phyloP scores from a whole-genome alignment of 2,329 filamentous ascomycete genomes.

The Stemphylium lycopersici region DNA sequence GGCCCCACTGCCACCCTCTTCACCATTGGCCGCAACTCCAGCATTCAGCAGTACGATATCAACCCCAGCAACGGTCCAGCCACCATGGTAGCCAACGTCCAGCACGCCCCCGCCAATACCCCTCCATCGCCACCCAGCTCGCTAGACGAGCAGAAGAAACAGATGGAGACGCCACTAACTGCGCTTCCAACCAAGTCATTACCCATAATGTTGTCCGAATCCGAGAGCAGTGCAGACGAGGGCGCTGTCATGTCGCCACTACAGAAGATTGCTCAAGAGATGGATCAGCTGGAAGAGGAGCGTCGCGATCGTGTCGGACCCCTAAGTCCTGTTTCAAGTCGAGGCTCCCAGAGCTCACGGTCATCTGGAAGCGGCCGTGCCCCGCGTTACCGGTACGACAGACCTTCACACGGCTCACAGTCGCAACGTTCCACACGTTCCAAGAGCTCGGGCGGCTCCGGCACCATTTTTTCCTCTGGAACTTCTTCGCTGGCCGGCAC shows the following conservation, averaged over 20 bases:
- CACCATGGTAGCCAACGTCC: constrained; percentile 82
- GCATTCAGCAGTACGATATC: constrained; percentile 93
- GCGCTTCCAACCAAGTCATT: constrained; percentile 36
- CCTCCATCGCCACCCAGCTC: constrained; percentile 85
- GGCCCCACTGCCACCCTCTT: constrained; percentile 91
- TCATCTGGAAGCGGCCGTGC: constrained; percentile 57
- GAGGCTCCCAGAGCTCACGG: constrained; percentile 64
- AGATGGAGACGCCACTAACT: constrained; percentile 37
- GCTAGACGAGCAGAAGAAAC: constrained; percentile 70
- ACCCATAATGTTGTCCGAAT: constrained; percentile 52
- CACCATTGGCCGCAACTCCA: constrained; percentile 84
- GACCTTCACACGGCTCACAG: constrained; percentile 38
- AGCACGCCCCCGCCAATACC: constrained; percentile 79
- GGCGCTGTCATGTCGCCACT: constrained; percentile 68
- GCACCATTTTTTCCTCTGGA: constrained; percentile 72
- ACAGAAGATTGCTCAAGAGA: constrained; percentile 75
- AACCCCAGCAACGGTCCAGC: constrained; percentile 69
- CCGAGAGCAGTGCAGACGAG: constrained; percentile 74
- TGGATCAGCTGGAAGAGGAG: constrained; percentile 67
- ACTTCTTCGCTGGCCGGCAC: constrained; percentile 58
- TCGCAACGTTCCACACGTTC: constrained; percentile 30
- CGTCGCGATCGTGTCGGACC: constrained; percentile 68
- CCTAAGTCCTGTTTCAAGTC: constrained; percentile 70
- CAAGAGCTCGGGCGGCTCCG: constrained; percentile 51
- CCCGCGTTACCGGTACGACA: constrained; percentile 55